Percentiles rank a stretch among this genome's conserved stretches.
phyloP scores from a whole-genome alignment of 208 protist genomes.

The Leishmania lainsoni region DNA sequence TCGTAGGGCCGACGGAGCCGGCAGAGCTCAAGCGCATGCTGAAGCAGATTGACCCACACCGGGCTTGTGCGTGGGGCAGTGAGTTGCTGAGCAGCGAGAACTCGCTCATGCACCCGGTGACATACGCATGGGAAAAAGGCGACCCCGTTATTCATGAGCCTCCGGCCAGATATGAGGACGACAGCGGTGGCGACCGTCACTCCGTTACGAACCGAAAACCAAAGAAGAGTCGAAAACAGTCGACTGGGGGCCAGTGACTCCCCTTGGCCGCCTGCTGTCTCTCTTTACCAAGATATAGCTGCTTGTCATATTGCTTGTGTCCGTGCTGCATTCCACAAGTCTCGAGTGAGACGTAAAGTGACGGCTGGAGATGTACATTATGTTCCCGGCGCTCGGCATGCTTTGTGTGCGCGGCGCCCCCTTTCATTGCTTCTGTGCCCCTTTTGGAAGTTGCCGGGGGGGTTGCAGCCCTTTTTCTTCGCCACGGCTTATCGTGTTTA shows the following conservation, averaged over 20 bases:
- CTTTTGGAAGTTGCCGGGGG: neutral
- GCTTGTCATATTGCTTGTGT: neutral
- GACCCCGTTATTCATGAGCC: neutral
- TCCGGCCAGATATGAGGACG: neutral
- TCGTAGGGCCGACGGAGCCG: constrained; percentile 14
- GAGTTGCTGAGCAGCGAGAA: constrained; percentile 23
- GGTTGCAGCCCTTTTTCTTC: neutral
- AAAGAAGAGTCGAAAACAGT: neutral
- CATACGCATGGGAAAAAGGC: constrained; percentile 9
- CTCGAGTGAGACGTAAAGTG: neutral
- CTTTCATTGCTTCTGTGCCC: neutral
- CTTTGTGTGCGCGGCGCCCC: neutral
- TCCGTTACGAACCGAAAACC: neutral
- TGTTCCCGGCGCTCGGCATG: neutral
- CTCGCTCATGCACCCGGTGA: constrained; percentile 23
- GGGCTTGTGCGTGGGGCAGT: constrained; percentile 28
- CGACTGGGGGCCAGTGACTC: neutral
- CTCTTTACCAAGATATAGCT: neutral
- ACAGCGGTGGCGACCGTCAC: too few species aligned
- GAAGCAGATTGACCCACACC: constrained; percentile 23
- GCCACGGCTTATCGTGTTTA: neutral
- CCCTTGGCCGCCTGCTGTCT: neutral
- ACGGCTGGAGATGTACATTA: constrained; percentile 3
- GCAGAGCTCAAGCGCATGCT: constrained; percentile 18
- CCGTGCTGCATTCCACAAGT: too few species aligned